Percentiles rank a stretch among this genome's conserved stretches.
phyloP scores from a whole-genome alignment of 768 basidiomycete species.

The Solioccasus polychromus region DNA sequence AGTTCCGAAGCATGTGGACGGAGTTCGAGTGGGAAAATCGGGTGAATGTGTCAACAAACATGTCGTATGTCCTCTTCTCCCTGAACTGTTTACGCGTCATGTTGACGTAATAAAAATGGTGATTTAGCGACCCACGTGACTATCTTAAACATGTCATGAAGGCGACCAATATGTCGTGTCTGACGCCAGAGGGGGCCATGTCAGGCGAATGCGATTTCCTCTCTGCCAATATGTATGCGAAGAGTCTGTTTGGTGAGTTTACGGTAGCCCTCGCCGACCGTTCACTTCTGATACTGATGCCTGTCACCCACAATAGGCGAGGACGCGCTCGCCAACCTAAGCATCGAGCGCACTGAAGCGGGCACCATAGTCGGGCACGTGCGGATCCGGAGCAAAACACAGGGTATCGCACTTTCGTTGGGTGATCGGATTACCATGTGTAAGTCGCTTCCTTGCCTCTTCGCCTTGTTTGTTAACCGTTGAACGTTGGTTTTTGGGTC shows the following conservation, averaged over 20 bases:
- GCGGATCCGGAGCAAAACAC: constrained; percentile 94
- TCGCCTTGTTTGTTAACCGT: background rate
- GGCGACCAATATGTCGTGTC: constrained; percentile 95
- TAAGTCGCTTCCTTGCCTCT: constrained; percentile 22
- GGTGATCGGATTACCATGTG: constrained; percentile 84
- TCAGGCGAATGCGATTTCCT: constrained; percentile 98
- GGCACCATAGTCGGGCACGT: constrained; percentile 91
- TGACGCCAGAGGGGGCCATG: constrained; percentile 83
- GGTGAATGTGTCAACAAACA: constrained; percentile 84
- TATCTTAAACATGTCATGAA: constrained; percentile 96
- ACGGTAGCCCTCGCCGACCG: too few species aligned
- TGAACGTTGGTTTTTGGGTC: too few species aligned
- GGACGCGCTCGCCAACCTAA: constrained; percentile 93
- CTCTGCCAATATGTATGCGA: constrained; percentile 94
- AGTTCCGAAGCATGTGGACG: constrained; percentile 99
- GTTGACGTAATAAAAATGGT: background rate
- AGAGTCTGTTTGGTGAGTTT: constrained; percentile 87
- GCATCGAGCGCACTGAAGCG: constrained; percentile 80
- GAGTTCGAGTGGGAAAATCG: constrained; percentile 99
- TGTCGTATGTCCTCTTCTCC: constrained; percentile 56
- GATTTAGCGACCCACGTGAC: constrained; percentile 72
- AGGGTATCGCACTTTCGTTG: constrained; percentile 91
- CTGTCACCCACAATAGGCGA: constrained; percentile 54
- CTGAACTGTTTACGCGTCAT: background rate
- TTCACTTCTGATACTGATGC: background rate